A percentile compares a stretch with the other conserved stretches of the same genome.
These are phyloP conservation scores for Phytophthora cactorum DNA, from an alignment of 352 stramenopile species.

Conservation along the genomic window DNA sequence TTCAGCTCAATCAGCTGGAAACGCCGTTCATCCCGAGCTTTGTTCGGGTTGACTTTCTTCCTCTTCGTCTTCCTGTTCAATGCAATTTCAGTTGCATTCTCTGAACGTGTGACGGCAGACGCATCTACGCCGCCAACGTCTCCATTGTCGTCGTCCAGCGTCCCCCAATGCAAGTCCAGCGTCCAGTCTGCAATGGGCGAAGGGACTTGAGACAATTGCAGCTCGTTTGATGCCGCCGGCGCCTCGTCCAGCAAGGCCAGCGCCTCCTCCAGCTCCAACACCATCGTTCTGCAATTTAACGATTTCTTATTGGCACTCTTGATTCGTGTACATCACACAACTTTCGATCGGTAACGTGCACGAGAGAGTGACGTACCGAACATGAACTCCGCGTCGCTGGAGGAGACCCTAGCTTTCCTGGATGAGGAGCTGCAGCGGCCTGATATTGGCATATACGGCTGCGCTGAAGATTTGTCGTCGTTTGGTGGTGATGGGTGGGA, in stretches of 20 bases:
- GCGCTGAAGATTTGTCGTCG: neutral
- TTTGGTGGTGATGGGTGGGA: constrained; percentile 7
- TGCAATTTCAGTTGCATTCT: neutral
- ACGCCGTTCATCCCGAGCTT: constrained; percentile 36
- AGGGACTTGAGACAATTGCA: neutral
- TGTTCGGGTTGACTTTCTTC: constrained; percentile 37
- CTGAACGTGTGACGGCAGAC: neutral
- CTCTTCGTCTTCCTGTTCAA: constrained; percentile 13
- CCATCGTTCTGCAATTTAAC: constrained; percentile 7
- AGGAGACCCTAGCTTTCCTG: constrained; percentile 19
- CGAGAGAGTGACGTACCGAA: neutral
- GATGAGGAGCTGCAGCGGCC: constrained; percentile 9
- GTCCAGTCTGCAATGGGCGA: neutral
- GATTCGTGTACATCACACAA: constrained; percentile 5
- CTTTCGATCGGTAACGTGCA: neutral
- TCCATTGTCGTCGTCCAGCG: constrained; percentile 3
- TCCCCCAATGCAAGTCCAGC: neutral
- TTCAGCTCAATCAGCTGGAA: constrained; percentile 31
- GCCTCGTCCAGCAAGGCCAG: constrained; percentile 25
- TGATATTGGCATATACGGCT: neutral
- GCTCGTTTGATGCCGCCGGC: neutral
- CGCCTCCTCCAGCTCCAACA: constrained; percentile 20
- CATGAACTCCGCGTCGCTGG: constrained; percentile 22
- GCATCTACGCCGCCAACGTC: neutral
- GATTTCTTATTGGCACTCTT: neutral